These are phyloP conservation scores for Breynia disticha DNA, from an alignment of 441 rosid species.

Conservation along the genomic window DNA sequence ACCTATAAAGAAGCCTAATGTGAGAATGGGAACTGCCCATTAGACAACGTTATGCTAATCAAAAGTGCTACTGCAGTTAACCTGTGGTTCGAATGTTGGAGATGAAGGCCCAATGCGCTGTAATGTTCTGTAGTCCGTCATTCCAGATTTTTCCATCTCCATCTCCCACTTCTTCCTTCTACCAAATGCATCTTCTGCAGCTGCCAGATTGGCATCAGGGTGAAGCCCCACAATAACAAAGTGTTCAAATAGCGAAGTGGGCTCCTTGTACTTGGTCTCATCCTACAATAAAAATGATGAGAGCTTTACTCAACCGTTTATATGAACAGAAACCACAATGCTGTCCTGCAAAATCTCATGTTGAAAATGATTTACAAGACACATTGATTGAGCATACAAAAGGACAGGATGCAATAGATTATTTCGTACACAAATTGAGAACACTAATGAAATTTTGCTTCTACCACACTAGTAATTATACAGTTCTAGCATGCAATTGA, in stretches of 20 bases:
- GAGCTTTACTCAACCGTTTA: conserved; percentile 7
- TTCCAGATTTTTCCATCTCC: conserved; percentile 52
- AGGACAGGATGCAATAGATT: background rate
- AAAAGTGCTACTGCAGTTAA: conserved; percentile 16
- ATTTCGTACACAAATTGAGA: background rate
- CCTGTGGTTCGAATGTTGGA: conserved; percentile 89
- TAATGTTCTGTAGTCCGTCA: conserved; percentile 34
- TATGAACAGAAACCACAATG: background rate
- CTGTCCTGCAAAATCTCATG: no score
- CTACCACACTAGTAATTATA: background rate
- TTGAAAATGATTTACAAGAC: background rate
- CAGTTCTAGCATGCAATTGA: background rate
- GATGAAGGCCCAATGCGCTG: conserved; percentile 50
- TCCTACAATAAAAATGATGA: conserved; percentile 43
- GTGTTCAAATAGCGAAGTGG: conserved; percentile 84
- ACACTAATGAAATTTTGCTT: background rate
- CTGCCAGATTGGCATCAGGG: conserved; percentile 67
- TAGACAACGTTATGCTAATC: no score
- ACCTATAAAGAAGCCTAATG: no score
- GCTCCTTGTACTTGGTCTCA: conserved; percentile 52
- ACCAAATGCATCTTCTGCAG: conserved; percentile 80
- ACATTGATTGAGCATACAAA: background rate
- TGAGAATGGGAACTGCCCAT: no score
- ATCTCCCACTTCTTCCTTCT: conserved; percentile 77
- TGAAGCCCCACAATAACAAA: conserved; percentile 81